Conservation (phyloP, 192 early-diverging fungal species). For the Coemansia sp. region DNA sequence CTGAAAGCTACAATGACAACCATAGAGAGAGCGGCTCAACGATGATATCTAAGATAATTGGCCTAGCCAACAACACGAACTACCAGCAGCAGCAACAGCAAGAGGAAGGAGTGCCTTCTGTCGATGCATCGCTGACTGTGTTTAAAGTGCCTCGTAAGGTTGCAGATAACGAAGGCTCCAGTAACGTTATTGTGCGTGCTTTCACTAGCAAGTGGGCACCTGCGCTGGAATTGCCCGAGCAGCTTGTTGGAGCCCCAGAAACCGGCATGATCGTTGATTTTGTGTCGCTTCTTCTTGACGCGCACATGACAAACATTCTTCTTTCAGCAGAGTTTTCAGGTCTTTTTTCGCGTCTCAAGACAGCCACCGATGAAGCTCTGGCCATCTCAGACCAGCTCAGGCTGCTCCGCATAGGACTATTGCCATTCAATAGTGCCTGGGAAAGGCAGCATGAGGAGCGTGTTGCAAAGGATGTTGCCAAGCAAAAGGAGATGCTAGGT, state of each 20-base stretch:
- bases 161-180: background rate
- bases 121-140: slow-evolving; percentile 34
- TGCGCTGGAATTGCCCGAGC: slow-evolving; percentile 24
- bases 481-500: slow-evolving; percentile 46
- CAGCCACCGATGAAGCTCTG: slow-evolving; percentile 35
- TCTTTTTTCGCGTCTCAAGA: slow-evolving; percentile 38
- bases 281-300: slow-evolving; percentile 42
- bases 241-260: slow-evolving; percentile 32
- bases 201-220: slow-evolving; percentile 50
- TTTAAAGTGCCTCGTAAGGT: slow-evolving; percentile 21
- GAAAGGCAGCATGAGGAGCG: slow-evolving; percentile 46
- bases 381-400: slow-evolving; percentile 52
- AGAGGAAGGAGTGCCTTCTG: slow-evolving; percentile 24
- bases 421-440: slow-evolving; percentile 46
- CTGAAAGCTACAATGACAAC: background rate
- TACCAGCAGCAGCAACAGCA: background rate
- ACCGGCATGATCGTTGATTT: slow-evolving; percentile 33
- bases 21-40: background rate
- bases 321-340: slow-evolving; percentile 34
- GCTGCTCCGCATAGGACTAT: slow-evolving; percentile 36
- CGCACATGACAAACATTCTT: slow-evolving; percentile 42
- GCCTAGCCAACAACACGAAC: slow-evolving; percentile 2
- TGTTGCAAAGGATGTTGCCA: slow-evolving; percentile 30
- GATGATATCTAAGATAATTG: slow-evolving; percentile 7
- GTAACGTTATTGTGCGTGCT: slow-evolving; percentile 19